Evolutionary conservation across 1,284 basidiomycete genomes (phyloP).

Genomic region (Peniophora sp.): DNA sequence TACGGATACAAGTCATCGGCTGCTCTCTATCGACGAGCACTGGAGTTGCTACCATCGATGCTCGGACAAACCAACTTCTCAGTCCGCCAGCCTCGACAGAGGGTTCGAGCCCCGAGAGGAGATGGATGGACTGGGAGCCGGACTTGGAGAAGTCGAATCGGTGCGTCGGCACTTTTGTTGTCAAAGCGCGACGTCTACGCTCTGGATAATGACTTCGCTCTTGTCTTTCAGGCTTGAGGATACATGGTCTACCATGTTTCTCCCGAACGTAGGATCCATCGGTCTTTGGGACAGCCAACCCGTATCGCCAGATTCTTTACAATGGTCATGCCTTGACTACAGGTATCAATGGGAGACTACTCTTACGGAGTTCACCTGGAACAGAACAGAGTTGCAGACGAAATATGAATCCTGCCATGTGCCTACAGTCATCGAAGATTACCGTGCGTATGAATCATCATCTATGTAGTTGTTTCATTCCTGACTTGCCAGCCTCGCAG

Average conservation of each 20-base stretch:
- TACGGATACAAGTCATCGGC: not conserved
- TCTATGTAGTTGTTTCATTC: not conserved
- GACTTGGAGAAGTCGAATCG: not conserved
- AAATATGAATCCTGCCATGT: not conserved
- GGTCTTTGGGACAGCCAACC: not conserved
- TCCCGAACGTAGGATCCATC: not conserved
- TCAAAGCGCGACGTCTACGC: not conserved
- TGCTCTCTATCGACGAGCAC: not conserved
- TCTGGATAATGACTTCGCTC: not conserved
- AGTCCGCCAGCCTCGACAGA: not conserved
- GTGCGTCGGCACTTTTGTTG: not conserved
- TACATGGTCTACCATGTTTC: not conserved
- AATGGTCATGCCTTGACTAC: not conserved
- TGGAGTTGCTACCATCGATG: not conserved
- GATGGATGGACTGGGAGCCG: not conserved
- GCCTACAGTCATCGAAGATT: not conserved
- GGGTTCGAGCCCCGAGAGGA: not conserved
- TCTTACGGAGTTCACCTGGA: not conserved
- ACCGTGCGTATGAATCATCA: not conserved
- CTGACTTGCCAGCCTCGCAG: not conserved
- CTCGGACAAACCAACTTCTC: not conserved
- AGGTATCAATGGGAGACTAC: not conserved
- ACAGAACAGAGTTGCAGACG: not conserved
- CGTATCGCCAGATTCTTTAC: not conserved
- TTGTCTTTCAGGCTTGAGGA: not conserved